Conservation (phyloP, 2,329 filamentous ascomycete species). For the Calonectria multiphialidica region DNA sequence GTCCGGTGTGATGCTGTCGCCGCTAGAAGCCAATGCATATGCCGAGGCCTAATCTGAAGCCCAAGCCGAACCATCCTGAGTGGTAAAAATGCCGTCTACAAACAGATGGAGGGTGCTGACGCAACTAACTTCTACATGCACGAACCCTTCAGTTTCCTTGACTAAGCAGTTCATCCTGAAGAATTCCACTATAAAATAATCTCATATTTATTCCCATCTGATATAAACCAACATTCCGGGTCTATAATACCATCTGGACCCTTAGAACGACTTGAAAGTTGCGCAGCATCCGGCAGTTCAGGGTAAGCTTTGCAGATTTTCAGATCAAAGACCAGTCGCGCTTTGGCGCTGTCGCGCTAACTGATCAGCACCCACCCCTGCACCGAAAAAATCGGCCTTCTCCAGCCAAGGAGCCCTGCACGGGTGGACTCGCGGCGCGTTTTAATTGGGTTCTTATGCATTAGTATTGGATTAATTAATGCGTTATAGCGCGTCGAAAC, state of each 20-base stretch:
- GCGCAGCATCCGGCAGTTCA: background rate
- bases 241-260: background rate
- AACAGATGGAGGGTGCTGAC: no score
- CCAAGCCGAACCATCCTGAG: background rate
- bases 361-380: background rate
- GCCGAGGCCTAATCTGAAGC: background rate
- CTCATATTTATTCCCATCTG: background rate
- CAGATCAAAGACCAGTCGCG: background rate
- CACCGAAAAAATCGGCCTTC: background rate
- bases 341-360: background rate
- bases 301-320: background rate
- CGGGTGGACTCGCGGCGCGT: background rate
- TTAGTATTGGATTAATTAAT: slow-evolving; percentile 10
- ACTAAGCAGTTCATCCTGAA: background rate
- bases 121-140: no score
- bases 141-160: background rate
- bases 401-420: background rate
- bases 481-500: slow-evolving; percentile 2
- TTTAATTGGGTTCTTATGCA: slow-evolving; percentile 20
- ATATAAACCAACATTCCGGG: background rate
- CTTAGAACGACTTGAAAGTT: background rate
- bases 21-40: background rate
- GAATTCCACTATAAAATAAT: no score
- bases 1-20: background rate
- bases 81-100: no score